phyloP scores from a whole-genome alignment of 2,329 filamentous ascomycete species.

The Penicillium sp. region DNA sequence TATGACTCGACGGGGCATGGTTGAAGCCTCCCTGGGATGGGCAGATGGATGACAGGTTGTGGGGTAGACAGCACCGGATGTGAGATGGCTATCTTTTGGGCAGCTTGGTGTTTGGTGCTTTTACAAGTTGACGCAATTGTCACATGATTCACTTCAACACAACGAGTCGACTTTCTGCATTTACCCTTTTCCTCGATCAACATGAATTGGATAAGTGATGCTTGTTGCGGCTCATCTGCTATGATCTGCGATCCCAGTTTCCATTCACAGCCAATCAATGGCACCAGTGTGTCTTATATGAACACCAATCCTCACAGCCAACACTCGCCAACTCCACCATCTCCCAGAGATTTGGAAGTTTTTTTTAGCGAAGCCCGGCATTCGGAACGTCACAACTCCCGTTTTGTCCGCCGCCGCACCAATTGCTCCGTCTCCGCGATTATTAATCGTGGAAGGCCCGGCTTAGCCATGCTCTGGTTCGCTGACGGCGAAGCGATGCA shows the following conservation, averaged over 20 bases:
- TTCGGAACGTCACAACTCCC: slow-evolving; percentile 2
- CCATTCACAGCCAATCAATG: background rate
- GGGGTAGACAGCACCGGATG: no score
- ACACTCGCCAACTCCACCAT: background rate
- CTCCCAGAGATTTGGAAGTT: background rate
- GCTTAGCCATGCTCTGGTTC: slow-evolving; percentile 11
- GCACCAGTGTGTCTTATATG: background rate
- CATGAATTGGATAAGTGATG: background rate
- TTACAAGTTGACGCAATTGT: slow-evolving; percentile 1
- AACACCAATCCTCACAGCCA: background rate
- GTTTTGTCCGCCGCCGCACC: slow-evolving; percentile 3
- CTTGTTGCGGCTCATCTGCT: background rate
- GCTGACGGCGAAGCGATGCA: slow-evolving; percentile 1
- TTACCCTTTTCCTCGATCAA: background rate
- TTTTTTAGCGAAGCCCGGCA: background rate
- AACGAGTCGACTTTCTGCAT: background rate
- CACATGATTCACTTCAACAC: slow-evolving; percentile 9
- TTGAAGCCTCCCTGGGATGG: background rate
- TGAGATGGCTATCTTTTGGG: no score
- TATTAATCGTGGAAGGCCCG: slow-evolving; percentile 16
- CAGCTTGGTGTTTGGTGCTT: background rate
- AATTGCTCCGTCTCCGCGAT: slow-evolving; percentile 15
- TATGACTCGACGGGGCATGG: background rate
- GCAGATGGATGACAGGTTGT: background rate
- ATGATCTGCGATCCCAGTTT: background rate